Conservation (phyloP, 1,284 basidiomycete genomes). For the Rugosomyces carneus region DNA sequence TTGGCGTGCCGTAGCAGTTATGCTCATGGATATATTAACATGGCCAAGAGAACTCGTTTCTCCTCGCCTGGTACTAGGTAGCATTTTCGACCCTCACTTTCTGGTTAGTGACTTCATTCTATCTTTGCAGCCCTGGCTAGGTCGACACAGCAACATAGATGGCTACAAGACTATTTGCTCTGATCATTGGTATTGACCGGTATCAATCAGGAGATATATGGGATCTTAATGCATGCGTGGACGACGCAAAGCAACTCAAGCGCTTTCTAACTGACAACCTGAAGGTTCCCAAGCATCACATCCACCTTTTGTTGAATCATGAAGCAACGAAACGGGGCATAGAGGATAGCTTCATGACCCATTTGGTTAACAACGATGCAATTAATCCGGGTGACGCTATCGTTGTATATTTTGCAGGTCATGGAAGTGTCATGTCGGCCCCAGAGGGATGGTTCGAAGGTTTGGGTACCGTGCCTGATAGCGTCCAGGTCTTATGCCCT, state of each 20-base stretch:
- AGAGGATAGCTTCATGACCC: conserved; percentile 50
- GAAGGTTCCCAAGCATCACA: conserved; percentile 51
- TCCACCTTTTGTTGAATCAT: conserved; percentile 47
- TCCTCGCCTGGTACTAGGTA: too few species aligned
- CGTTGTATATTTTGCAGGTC: conserved; percentile 63
- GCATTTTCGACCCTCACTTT: not conserved
- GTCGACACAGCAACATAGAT: conserved; percentile 18
- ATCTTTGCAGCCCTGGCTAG: not conserved
- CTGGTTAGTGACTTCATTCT: not conserved
- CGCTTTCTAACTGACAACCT: conserved; percentile 51
- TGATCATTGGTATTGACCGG: conserved; percentile 58
- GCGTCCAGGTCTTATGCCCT: conserved; percentile 55
- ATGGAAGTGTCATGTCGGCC: conserved; percentile 49
- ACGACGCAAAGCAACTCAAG: conserved; percentile 51
- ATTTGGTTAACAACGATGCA: conserved; percentile 51
- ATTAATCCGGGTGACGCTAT: conserved; percentile 58
- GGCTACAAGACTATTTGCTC: conserved; percentile 45
- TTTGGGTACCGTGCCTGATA: conserved; percentile 19
- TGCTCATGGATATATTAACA: not conserved
- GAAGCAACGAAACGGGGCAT: conserved; percentile 55
- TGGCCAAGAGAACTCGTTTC: not conserved
- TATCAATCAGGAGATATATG: conserved; percentile 59
- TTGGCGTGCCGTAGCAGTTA: not conserved
- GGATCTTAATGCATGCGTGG: conserved; percentile 56
- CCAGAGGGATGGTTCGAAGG: conserved; percentile 48